Base-by-base conservation (phyloP, 345 rosid genomes). In the Brassica carinata region DNA sequence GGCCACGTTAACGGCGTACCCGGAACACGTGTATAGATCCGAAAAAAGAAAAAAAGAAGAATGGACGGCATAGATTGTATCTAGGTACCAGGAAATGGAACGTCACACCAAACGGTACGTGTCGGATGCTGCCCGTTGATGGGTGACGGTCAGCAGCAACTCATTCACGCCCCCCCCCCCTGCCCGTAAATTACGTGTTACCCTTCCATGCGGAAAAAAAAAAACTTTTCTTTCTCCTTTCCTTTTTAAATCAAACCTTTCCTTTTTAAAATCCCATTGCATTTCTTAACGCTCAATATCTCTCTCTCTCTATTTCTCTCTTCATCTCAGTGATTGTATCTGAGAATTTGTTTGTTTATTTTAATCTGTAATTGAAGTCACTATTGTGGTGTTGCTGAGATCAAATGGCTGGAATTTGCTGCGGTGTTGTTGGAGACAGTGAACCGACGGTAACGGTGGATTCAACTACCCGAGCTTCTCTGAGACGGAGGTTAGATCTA, bases 391-490 rank as follows among this genome's bases (percentile, higher is more conserved):
- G 1, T 55, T 43, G 11, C 36, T 30, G 9, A 45, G 66, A 34
- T 80, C 48, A 55, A 58, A 91, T 90, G 98, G 98, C 96, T 43
- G 93, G 94, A 59, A 84, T 93, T 72, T 93, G 94, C 73, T 95
- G 91, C 40, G 97, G 91, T 53, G 86, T 93, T 36, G 91, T 87
- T 57, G 88, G 90, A 0, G 98, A 91, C 19, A 87, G 81, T 69
- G 96, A 95, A 81, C n/a, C 90, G 2, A 51, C 86, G 15, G 85
- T 83, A 19, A 19, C 92, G 2, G 87, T 76, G 9, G 93, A 91
- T 77, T 82, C 89, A 1, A 83, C 83, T 34, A 75, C 92, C 0
- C 84, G 88, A 51, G 80, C 84, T 38, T 83, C 92, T 2, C 73
- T 89, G 10, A 84, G 94, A 53, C 80, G 90, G 82, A 79, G 90